These are phyloP conservation scores for Leucocoprinus leucothites DNA, from an alignment of 768 basidiomycete species.

Conservation along the genomic window DNA sequence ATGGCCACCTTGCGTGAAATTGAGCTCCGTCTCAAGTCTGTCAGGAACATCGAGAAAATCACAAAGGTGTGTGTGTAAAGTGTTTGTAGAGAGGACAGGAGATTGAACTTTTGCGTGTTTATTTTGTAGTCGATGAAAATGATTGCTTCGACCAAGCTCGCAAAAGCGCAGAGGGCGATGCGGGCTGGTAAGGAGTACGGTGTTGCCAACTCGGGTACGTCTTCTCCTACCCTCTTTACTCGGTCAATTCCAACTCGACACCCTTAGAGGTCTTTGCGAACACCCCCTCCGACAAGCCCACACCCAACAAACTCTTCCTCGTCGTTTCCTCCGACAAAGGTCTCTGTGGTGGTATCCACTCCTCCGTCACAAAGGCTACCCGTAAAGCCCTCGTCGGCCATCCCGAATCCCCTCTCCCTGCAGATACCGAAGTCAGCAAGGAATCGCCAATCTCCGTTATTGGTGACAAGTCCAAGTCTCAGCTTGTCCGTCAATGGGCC, in stretches of 20 bases:
- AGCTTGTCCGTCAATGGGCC: slow-evolving; percentile 67
- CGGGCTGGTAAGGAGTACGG: slow-evolving; percentile 91
- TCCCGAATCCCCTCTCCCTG: slow-evolving; percentile 46
- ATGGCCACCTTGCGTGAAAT: slow-evolving; percentile 99
- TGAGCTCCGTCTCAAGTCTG: slow-evolving; percentile 93
- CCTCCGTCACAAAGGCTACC: slow-evolving; percentile 89
- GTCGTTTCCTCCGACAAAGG: slow-evolving; percentile 98
- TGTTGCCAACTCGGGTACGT: slow-evolving; percentile 82
- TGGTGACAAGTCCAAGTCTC: slow-evolving; percentile 97
- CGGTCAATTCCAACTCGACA: neutral
- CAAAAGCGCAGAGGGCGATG: slow-evolving; percentile 97
- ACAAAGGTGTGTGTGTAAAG: slow-evolving; percentile 67
- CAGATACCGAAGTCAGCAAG: slow-evolving; percentile 44
- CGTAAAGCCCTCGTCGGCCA: slow-evolving; percentile 64
- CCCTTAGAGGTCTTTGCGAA: slow-evolving; percentile 85
- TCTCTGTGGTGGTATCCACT: slow-evolving; percentile 99
- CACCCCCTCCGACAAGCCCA: slow-evolving; percentile 61
- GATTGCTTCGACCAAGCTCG: slow-evolving; percentile 96
- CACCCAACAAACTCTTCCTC: slow-evolving; percentile 83
- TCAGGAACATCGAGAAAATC: slow-evolving; percentile 99
- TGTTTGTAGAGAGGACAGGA: neutral
- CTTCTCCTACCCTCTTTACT: slow-evolving; percentile 4
- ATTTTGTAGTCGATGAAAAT: slow-evolving; percentile 90
- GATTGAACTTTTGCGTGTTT: neutral
- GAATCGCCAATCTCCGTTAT: slow-evolving; percentile 80